Percentiles rank a stretch among this genome's conserved stretches.
phyloP scores from a whole-genome alignment of 2,329 filamentous ascomycete genomes.

The Trichoderma arundinaceum region DNA sequence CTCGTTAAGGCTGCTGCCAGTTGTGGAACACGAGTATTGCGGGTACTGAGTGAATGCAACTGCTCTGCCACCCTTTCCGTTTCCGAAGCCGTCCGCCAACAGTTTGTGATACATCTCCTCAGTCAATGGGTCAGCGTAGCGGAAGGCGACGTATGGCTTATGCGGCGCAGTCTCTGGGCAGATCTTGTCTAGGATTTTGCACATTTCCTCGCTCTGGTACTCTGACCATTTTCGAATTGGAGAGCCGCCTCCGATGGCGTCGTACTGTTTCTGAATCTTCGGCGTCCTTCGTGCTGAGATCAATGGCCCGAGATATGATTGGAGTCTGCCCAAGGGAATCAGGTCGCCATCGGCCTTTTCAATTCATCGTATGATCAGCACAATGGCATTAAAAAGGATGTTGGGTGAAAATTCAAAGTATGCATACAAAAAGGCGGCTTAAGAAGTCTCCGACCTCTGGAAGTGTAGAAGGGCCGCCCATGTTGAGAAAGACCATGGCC shows the following conservation, averaged over 20 bases:
- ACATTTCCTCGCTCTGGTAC: conserved; percentile 92
- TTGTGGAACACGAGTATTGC: conserved; percentile 97
- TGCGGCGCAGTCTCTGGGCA: conserved; percentile 94
- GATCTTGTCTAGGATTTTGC: conserved; percentile 90
- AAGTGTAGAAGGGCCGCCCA: conserved; percentile 91
- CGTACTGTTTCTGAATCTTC: conserved; percentile 96
- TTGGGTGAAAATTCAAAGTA: neutral
- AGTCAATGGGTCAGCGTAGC: conserved; percentile 90
- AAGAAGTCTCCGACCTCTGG: conserved; percentile 89
- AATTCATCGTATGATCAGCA: conserved; percentile 6
- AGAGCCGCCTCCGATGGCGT: conserved; percentile 94
- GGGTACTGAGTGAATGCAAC: conserved; percentile 98
- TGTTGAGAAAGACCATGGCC: conserved; percentile 98
- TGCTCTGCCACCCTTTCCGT: conserved; percentile 86
- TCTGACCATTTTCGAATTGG: conserved; percentile 99
- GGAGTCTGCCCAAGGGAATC: conserved; percentile 91
- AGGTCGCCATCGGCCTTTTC: conserved; percentile 86
- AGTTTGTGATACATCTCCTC: conserved; percentile 89
- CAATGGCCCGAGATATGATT: conserved; percentile 86
- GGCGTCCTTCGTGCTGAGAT: conserved; percentile 87
- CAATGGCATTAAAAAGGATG: neutral
- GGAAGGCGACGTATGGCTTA: conserved; percentile 96
- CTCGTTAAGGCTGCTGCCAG: conserved; percentile 93
- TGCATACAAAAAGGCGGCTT: conserved; percentile 83
- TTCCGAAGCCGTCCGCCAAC: conserved; percentile 86